Base-by-base conservation (phyloP, 2,329 filamentous ascomycete genomes). In the Colletotrichum melonis region DNA sequence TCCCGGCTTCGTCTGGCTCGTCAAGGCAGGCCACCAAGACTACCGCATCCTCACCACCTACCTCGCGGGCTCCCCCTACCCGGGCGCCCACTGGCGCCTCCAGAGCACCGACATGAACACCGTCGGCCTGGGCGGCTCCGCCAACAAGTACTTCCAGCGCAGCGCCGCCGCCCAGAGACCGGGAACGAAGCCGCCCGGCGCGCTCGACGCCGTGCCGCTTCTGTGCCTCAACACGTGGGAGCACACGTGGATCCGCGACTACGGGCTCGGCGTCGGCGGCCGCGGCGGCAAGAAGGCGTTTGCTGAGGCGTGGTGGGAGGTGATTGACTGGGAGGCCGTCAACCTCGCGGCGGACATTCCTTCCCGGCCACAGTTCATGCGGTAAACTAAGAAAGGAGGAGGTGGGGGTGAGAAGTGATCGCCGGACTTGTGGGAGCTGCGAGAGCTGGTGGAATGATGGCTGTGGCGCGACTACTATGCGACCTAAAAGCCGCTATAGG, bases 151-250 rank as follows among this genome's bases (percentile, higher is more conserved):
- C 74, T 80, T 88, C 76, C 82, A 83, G 77, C 78, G 84, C 73
- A 82, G 82, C 74, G 75, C 79, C 12, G 76, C 79, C 73, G 73
- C 76, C 38, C 74, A 75, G 67, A 46, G 5, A 24, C 69, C 67
- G 70, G 77, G 75, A 42, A 79, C 82, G 58, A 82, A 88, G 72
- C 88, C 91, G 5, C 91, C 93, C 1, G 93, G 93, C 52, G 92
- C 92, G 71, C 88, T 91, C 75, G 88, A 93, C 62, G 83, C 95
- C 42, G 87, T 91, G 69, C 95, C 96, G 14, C 87, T 98, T 74
- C 86, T 99, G 78, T 98, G 96, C 81, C 89, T 98, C 73, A 98
- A 95, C 85, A 98, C 95, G 5, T 99, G 97, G 97, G 93, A 98
- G 86, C 97, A 98, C 84, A 92, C 93, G 9, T 99, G 94, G 91